Evolutionary conservation across 2,329 filamentous ascomycete genomes (phyloP).

Genomic region (Nothophaeocryptopus gaeumannii): DNA sequence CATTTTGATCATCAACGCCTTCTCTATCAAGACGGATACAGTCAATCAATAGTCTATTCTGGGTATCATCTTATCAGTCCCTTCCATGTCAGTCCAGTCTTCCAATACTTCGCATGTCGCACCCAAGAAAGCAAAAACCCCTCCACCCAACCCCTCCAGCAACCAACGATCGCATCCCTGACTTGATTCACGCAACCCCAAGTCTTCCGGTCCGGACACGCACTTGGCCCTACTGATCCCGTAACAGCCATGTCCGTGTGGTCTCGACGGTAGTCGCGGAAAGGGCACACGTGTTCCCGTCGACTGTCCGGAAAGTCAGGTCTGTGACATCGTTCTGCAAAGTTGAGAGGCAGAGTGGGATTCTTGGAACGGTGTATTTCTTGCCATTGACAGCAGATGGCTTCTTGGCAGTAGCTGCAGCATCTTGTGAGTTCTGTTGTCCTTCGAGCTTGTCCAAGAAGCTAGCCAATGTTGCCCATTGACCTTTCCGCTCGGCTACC

Average conservation of each 20-base stretch:
- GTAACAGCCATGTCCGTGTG: slow-evolving; percentile 26
- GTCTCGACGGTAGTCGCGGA: slow-evolving; percentile 25
- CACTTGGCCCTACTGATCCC: slow-evolving; percentile 4
- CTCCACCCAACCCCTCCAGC: too few relatives aligned
- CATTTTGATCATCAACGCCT: too few relatives aligned
- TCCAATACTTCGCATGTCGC: too few relatives aligned
- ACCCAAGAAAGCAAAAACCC: too few relatives aligned
- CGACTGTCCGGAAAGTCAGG: slow-evolving; percentile 21
- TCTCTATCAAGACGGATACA: too few relatives aligned
- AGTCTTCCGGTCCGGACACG: too few relatives aligned
- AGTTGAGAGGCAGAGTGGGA: slow-evolving; percentile 31
- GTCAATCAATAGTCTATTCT: too few relatives aligned
- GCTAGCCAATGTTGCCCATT: slow-evolving; percentile 8
- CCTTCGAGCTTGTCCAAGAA: slow-evolving; percentile 6
- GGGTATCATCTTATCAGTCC: too few relatives aligned
- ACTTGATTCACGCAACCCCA: too few relatives aligned
- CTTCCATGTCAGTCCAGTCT: too few relatives aligned
- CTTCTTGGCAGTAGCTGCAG: too few relatives aligned
- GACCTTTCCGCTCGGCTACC: slow-evolving; percentile 5
- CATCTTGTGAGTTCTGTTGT: not conserved
- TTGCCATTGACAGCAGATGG: not conserved
- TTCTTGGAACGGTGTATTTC: slow-evolving; percentile 23
- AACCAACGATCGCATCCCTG: too few relatives aligned
- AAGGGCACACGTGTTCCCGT: slow-evolving; percentile 17
- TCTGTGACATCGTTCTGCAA: slow-evolving; percentile 27